These are phyloP conservation scores for Colletotrichum viniferum DNA, from an alignment of 2,329 filamentous ascomycete genomes.

Conservation along the genomic window DNA sequence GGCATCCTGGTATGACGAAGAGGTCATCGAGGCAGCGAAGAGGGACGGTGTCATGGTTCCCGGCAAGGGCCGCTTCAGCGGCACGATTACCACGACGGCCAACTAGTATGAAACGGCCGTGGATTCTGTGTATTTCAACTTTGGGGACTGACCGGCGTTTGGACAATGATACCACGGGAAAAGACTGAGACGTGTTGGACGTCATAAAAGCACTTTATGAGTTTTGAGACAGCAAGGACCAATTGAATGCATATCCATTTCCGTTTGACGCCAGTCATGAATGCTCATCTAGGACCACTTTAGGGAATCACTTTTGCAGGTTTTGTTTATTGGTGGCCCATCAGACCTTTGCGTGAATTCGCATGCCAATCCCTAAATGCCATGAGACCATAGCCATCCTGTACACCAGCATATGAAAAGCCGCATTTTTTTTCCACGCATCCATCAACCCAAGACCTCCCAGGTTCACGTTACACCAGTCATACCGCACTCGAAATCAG, in stretches of 20 bases:
- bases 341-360: constrained; percentile 24
- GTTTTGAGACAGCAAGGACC: background rate
- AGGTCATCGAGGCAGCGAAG: constrained; percentile 34
- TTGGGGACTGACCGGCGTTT: background rate
- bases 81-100: constrained; percentile 28
- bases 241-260: constrained; percentile 36
- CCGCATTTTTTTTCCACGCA: constrained; percentile 25
- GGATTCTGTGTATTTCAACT: background rate
- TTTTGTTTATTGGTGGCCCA: constrained; percentile 22
- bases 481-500: constrained; percentile 8
- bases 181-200: background rate
- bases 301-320: constrained; percentile 16
- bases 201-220: background rate
- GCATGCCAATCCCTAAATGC: constrained; percentile 40
- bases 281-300: background rate
- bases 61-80: constrained; percentile 45
- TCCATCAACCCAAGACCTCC: constrained; percentile 24
- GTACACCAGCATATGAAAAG: constrained; percentile 34
- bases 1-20: constrained; percentile 35
- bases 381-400: constrained; percentile 34
- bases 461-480: constrained; percentile 15
- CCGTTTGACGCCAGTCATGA: constrained; percentile 17
- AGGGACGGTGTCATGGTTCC: constrained; percentile 38
- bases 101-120: background rate
- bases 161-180: background rate